Evolutionary conservation across 768 basidiomycete genomes (phyloP).

Genomic region (Tremella yokohamensis): DNA sequence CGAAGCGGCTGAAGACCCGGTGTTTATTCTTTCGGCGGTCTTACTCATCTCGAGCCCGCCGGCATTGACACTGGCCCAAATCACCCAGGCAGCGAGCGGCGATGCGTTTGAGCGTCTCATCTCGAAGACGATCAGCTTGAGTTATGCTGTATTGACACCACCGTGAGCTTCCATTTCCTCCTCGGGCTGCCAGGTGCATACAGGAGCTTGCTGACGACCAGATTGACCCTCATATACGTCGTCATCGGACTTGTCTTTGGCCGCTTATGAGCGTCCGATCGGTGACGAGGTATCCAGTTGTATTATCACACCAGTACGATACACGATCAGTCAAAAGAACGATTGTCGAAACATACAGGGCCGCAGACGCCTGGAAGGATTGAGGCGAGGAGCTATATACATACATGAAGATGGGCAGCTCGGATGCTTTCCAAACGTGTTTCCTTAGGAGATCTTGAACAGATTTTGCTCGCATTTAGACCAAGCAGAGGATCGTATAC

Average conservation of each 20-base stretch:
- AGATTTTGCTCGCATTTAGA: no score
- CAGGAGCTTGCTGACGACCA: not conserved
- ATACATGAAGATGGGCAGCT: no score
- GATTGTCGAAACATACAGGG: no score
- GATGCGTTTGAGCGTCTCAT: slow-evolving; percentile 89
- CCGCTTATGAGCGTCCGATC: slow-evolving; percentile 37
- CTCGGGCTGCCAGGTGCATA: not conserved
- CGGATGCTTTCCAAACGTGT: no score
- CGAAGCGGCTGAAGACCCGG: slow-evolving; percentile 52
- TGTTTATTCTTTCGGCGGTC: slow-evolving; percentile 74
- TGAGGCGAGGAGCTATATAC: no score
- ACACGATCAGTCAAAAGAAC: no score
- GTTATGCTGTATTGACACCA: slow-evolving; percentile 82
- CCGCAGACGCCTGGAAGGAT: no score
- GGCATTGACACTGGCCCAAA: slow-evolving; percentile 71
- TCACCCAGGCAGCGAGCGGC: slow-evolving; percentile 77
- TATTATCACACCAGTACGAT: no score
- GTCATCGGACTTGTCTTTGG: slow-evolving; percentile 62
- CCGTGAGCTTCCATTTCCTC: slow-evolving; percentile 52
- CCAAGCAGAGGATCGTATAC: no score
- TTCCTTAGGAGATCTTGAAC: no score
- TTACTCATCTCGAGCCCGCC: slow-evolving; percentile 77
- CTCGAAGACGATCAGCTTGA: slow-evolving; percentile 87
- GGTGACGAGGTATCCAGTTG: no score
- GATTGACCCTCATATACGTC: slow-evolving; percentile 68